Percentiles rank a stretch among this genome's conserved stretches.
Conservation (phyloP, 345 rosid genomes). For the Moricandia moricandioides region DNA sequence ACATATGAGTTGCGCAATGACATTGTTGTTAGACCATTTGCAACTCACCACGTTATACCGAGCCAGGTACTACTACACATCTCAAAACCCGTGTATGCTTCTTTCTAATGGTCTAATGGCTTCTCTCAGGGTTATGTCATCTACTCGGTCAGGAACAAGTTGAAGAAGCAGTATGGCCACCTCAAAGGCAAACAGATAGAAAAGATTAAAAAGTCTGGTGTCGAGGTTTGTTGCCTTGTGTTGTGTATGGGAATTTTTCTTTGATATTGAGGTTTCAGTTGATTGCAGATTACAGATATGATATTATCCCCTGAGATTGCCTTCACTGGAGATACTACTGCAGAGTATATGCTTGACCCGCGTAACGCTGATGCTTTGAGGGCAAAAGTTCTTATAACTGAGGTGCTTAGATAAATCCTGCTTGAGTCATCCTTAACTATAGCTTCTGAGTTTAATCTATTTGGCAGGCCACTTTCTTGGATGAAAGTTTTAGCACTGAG, state of each 20-base stretch:
- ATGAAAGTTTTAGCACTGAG: slow-evolving; percentile 61
- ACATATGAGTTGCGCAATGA: slow-evolving; percentile 84
- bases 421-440: background rate
- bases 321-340: slow-evolving; percentile 91
- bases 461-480: slow-evolving; percentile 89
- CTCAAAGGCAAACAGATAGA: slow-evolving; percentile 92
- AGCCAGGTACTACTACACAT: slow-evolving; percentile 57
- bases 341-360: slow-evolving; percentile 95
- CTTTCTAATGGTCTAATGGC: slow-evolving; percentile 8
- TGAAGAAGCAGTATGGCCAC: slow-evolving; percentile 84
- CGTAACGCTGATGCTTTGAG: slow-evolving; percentile 91
- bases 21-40: slow-evolving; percentile 79
- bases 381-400: slow-evolving; percentile 89
- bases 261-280: slow-evolving; percentile 13
- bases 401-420: slow-evolving; percentile 36
- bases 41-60: slow-evolving; percentile 84
- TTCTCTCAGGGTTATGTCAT: slow-evolving; percentile 76
- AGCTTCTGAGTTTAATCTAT: slow-evolving; percentile 19
- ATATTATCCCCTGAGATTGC: slow-evolving; percentile 89
- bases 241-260: too few relatives aligned
- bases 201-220: slow-evolving; percentile 86
- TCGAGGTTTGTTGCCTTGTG: slow-evolving; percentile 48
- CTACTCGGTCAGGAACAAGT: slow-evolving; percentile 78
- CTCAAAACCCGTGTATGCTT: background rate
- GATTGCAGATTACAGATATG: slow-evolving; percentile 70